Evolutionary conservation across 768 basidiomycete species (phyloP), one percentile per base, ranked within the genome.

Genomic region (Gloeopeniophorella convolvens): DNA sequence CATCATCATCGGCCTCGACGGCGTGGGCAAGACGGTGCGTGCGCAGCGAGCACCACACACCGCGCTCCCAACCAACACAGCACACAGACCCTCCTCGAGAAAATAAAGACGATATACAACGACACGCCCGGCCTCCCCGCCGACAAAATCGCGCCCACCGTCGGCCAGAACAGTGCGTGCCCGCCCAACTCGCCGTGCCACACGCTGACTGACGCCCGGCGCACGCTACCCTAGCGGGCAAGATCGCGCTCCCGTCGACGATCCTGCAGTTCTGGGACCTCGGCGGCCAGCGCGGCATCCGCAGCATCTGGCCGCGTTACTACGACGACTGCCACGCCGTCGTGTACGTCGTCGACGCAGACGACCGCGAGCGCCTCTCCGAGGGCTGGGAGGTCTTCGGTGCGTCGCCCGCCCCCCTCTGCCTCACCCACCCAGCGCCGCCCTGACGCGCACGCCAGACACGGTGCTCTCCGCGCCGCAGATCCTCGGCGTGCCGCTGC

Each of bases 361-460:
- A 86, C 56, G 95, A 99, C 71, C 71, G 83, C 28, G 91, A 90
- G 60, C 72, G 95, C 32, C 72, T 98, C 23, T 79, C 83, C 41
- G 96, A 98, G 72, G 90, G 91, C 13, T 98, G 95, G 95, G 88
- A 91, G 56, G 94, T 92, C 7, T 98, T 99, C 60, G 93, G 95
- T 96, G 66, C 50, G 88, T 67, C 5, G 12, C 10, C 31, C 23
- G 20, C 20, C 43, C 32, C 37, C 16, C 43, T 23, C 30, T 33
- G 33, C 47, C 37, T 44, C 23, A 48, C 42, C 24, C 9, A 37
- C 50, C 60, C 42, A 66, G 42, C 35, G 30, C 42, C 39, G 47
- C 55, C 43, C 64, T 66, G 61, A 42, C 48, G 31, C 51, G 42
- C 35, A 82, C 16, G 3, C 6, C 28, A 76, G 92, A 96, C 60